Conservation (phyloP, 1,284 basidiomycete genomes). For the Xerocomus nothofagi region DNA sequence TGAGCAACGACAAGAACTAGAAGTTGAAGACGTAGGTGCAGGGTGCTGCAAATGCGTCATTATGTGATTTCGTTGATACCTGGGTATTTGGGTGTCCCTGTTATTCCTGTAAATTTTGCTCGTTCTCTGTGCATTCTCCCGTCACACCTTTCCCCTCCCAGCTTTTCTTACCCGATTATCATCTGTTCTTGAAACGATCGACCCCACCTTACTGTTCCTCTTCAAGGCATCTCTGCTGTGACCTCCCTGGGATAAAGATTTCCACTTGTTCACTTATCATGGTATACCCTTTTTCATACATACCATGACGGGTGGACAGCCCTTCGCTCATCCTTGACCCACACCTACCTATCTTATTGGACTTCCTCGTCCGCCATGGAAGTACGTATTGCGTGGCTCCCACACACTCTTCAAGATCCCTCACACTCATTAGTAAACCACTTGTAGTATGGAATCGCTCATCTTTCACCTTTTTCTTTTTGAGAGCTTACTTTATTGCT, state of each 20-base stretch:
- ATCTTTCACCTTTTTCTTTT: slow-evolving; percentile 7
- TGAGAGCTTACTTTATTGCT: slow-evolving; percentile 28
- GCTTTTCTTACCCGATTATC: slow-evolving; percentile 1
- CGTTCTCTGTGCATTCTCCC: slow-evolving; percentile 23
- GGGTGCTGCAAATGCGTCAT: slow-evolving; percentile 65
- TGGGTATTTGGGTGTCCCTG: slow-evolving; percentile 19
- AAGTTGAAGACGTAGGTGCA: slow-evolving; percentile 44
- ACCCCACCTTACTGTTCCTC: slow-evolving; percentile 10
- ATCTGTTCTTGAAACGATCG: slow-evolving; percentile 16
- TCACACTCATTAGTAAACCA: slow-evolving; percentile 27
- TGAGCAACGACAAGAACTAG: slow-evolving; percentile 23
- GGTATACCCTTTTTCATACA: slow-evolving; percentile 26
- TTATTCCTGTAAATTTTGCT: slow-evolving; percentile 24
- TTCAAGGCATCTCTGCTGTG: slow-evolving; percentile 5
- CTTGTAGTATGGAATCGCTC: slow-evolving; percentile 32
- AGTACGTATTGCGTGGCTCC: slow-evolving; percentile 9
- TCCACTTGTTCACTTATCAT: slow-evolving; percentile 16
- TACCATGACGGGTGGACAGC: slow-evolving; percentile 27
- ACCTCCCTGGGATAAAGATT: slow-evolving; percentile 14
- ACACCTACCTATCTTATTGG: slow-evolving; percentile 19
- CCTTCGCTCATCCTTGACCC: slow-evolving; percentile 14
- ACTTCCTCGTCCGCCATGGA: slow-evolving; percentile 17
- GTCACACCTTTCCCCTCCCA: slow-evolving; percentile 9
- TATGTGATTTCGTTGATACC: slow-evolving; percentile 47
- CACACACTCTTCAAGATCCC: slow-evolving; percentile 10